Evolutionary conservation across 2,329 filamentous ascomycete genomes (phyloP), one percentile per base, ranked within the genome.

Genomic region (Ampelomyces quisqualis): DNA sequence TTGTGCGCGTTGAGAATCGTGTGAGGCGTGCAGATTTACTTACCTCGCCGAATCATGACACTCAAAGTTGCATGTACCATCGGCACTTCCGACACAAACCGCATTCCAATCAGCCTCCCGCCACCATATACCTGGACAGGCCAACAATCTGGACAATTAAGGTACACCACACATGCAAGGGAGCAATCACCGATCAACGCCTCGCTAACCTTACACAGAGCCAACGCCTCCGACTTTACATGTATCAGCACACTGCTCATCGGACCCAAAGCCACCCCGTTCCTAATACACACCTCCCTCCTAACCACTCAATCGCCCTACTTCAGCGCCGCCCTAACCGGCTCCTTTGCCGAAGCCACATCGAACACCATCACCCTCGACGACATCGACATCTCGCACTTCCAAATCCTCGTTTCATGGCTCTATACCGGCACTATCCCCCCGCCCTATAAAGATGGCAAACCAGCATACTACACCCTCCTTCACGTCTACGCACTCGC

Each of bases 351-450:
- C 30, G 74, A 78, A 63, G 68, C 70, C 17, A 49, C 61, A 15
- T 59, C 67, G 15, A 69, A 74, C 37, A 60, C 57, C 7, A 67
- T 77, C 43, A 60, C 55, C 5, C 65, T 77, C 10, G 69, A 71
- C 22, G 72, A 74, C 41, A 64, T 76, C 35, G 62, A 64, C 43
- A 65, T 71, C 14, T 65, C 71, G 20, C 67, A 67, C 41, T 77
- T 77, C 57, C 72, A 75, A 42, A 73, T 74, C 64, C 73, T 75
- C 53, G 61, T 74, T n/a, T 63, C 70, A 43, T 77, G 75, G 75
- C 66, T 77, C 5, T 77, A 78, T 64, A 73, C 71, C 5, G 67
- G 68, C 21, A 51, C 55, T 19, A 68, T 70, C 47, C 60, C 44
- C 1, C 44, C 69, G 19, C 69, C 72, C 40, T 74, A 73, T 59